Conservation (phyloP, 345 rosid species). For the Gynandropsis gynandra region DNA sequence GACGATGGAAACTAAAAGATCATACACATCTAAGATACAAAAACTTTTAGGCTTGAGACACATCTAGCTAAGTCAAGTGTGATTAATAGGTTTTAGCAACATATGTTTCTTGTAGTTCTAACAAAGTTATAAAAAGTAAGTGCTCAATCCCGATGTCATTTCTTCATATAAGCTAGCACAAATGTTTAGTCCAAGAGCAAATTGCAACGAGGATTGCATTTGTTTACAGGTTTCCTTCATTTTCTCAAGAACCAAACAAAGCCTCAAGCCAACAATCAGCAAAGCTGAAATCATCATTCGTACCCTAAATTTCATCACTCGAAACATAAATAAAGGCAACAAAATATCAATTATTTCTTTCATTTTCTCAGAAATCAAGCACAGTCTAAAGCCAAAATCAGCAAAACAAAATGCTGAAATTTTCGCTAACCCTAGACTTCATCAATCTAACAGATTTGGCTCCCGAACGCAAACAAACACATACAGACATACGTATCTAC, state of each 20-base stretch:
- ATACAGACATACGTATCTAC: too few relatives aligned
- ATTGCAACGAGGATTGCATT: too few relatives aligned
- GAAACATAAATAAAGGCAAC: not conserved
- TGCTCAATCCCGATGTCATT: too few relatives aligned
- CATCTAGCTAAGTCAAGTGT: conserved; percentile 1
- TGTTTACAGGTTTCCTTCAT: not conserved
- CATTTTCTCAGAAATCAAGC: conserved; percentile 1
- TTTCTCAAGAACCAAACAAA: conserved; percentile 14
- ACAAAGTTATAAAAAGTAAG: too few relatives aligned
- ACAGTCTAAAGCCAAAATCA: conserved; percentile 1
- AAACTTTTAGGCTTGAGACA: conserved; percentile 12
- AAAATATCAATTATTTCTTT: conserved; percentile 1
- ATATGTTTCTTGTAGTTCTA: conserved; percentile 17
- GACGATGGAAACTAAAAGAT: conserved; percentile 1
- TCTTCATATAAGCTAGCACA: too few relatives aligned
- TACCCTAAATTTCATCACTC: not conserved
- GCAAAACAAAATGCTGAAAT: not conserved
- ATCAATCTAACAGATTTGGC: too few relatives aligned
- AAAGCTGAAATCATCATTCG: not conserved
- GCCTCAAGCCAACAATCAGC: conserved; percentile 2
- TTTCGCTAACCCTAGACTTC: not conserved
- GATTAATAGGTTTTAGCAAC: conserved; percentile 2
- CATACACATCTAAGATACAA: conserved; percentile 8
- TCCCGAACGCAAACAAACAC: too few relatives aligned
- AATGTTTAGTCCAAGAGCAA: too few relatives aligned